phyloP scores from a whole-genome alignment of 2,329 filamentous ascomycete genomes.

The Lachnellula hyalina region DNA sequence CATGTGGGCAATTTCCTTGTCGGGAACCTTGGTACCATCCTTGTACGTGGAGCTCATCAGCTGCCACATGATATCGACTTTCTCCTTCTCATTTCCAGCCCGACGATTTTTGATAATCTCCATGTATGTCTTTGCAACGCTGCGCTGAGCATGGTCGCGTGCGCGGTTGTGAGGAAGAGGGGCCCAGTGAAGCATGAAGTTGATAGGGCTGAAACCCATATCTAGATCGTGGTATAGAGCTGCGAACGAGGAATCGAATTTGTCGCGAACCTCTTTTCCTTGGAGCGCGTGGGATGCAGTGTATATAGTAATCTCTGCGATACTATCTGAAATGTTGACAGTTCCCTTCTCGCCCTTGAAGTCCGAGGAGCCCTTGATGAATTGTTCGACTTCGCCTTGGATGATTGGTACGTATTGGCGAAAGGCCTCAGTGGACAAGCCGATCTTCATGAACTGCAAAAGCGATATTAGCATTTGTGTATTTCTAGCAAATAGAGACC shows the following conservation, averaged over 20 bases:
- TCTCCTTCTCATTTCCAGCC: slow-evolving; percentile 44
- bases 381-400: slow-evolving; percentile 65
- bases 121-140: slow-evolving; percentile 76
- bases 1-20: slow-evolving; percentile 83
- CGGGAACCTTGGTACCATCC: slow-evolving; percentile 70
- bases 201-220: slow-evolving; percentile 83
- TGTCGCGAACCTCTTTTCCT: slow-evolving; percentile 74
- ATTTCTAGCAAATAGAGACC: slow-evolving; percentile 5
- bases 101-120: slow-evolving; percentile 71
- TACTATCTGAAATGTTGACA: slow-evolving; percentile 66
- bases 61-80: slow-evolving; percentile 81
- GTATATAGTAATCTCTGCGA: slow-evolving; percentile 86
- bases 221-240: slow-evolving; percentile 83
- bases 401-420: slow-evolving; percentile 74
- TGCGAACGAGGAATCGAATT: slow-evolving; percentile 76
- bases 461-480: slow-evolving; percentile 15
- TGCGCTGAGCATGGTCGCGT: slow-evolving; percentile 73
- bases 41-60: slow-evolving; percentile 84
- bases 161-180: slow-evolving; percentile 83
- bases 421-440: slow-evolving; percentile 70
- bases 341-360: slow-evolving; percentile 66
- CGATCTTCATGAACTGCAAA: slow-evolving; percentile 70
- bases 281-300: slow-evolving; percentile 82
- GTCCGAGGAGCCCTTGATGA: slow-evolving; percentile 59
- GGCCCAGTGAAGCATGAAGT: slow-evolving; percentile 86